Conservation (phyloP, 257 asterid genomes). For the Knoxia roxburghii region DNA sequence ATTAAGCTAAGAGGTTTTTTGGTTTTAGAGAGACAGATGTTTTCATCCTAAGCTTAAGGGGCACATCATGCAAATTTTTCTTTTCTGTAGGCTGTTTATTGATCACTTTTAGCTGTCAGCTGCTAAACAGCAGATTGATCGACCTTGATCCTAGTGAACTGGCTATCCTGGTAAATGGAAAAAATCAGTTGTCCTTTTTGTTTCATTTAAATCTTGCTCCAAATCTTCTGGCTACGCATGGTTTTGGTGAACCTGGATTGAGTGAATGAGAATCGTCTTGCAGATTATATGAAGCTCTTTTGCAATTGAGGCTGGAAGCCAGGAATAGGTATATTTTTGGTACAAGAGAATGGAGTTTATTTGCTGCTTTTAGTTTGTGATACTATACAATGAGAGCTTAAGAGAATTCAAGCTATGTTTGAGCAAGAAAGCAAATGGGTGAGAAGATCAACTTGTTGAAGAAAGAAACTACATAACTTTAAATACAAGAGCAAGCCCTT, state of each 20-base stretch:
- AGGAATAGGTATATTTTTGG: neutral
- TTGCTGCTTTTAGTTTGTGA: neutral
- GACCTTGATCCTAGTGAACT: neutral
- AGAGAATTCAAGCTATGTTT: neutral
- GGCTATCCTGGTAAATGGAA: slow-evolving; percentile 4
- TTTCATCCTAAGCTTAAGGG: neutral
- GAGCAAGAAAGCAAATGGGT: neutral
- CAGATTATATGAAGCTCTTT: neutral
- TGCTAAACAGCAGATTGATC: neutral
- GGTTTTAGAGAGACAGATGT: neutral
- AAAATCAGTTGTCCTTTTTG: neutral
- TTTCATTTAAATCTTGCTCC: neutral
- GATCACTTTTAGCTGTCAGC: neutral
- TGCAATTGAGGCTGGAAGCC: neutral
- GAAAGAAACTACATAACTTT: neutral
- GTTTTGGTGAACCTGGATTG: neutral
- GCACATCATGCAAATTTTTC: neutral
- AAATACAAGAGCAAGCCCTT: neutral
- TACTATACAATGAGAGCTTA: neutral
- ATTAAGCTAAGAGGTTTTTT: no score
- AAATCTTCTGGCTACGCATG: neutral
- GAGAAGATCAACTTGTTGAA: neutral
- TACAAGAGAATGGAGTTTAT: neutral
- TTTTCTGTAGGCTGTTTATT: neutral
- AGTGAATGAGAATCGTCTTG: neutral